Conservation (phyloP, 2,329 filamentous ascomycete genomes). For the Colletotrichum acutatum region DNA sequence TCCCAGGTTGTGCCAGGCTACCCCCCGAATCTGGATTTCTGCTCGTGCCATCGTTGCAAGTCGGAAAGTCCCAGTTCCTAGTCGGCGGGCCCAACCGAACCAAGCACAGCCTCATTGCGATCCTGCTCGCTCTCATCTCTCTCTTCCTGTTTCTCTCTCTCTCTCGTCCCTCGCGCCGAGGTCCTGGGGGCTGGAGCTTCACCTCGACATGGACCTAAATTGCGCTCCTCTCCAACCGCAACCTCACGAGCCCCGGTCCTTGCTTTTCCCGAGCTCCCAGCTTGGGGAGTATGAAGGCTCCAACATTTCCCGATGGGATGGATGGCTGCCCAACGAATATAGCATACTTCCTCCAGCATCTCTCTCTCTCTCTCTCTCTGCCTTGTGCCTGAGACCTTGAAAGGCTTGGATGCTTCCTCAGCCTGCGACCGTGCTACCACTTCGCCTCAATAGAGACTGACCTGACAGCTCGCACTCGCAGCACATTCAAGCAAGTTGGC, state of each 20-base stretch:
- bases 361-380: no score
- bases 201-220: background rate
- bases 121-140: background rate
- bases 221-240: background rate
- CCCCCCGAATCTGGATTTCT: background rate
- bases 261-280: background rate
- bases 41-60: slow-evolving; percentile 19
- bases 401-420: background rate
- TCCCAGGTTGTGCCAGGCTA: background rate
- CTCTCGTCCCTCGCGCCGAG: background rate
- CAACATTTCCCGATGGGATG: no score
- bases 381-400: background rate
- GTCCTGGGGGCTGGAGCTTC: background rate
- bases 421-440: background rate
- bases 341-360: no score
- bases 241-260: background rate
- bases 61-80: slow-evolving; percentile 10
- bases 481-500: background rate
- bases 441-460: background rate
- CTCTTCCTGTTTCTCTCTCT: background rate
- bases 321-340: background rate
- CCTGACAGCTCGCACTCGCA: background rate
- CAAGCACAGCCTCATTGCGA: slow-evolving; percentile 23
- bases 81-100: slow-evolving; percentile 27
- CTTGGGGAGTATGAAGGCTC: background rate